These are phyloP conservation scores for Phyllosticta ampelicida DNA, from an alignment of 2,329 filamentous ascomycete species.

Conservation along the genomic window DNA sequence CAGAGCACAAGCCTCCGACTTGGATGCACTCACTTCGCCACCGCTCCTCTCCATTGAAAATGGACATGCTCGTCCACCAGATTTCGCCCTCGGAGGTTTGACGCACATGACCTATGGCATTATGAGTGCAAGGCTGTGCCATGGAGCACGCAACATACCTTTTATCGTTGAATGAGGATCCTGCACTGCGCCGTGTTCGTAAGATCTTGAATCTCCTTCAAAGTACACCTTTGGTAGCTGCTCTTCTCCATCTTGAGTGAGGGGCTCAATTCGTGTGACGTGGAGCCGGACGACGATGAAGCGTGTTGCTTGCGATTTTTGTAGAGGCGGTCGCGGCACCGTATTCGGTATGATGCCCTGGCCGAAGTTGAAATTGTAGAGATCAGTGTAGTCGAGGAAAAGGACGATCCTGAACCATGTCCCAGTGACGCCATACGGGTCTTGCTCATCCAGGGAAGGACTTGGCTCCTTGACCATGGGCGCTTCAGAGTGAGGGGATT, in stretches of 20 bases:
- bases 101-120: constrained; percentile 45
- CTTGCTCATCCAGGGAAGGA: constrained; percentile 25
- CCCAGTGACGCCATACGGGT: constrained; percentile 62
- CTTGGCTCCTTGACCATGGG: constrained; percentile 23
- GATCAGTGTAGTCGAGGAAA: constrained; percentile 56
- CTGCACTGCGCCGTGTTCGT: constrained; percentile 52
- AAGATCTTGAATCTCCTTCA: constrained; percentile 48
- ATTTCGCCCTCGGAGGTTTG: constrained; percentile 61
- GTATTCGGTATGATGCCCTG: constrained; percentile 19
- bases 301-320: constrained; percentile 55
- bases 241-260: constrained; percentile 44
- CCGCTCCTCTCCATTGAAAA: constrained; percentile 54
- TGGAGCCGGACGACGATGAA: constrained; percentile 59
- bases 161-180: constrained; percentile 56
- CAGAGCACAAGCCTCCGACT: constrained; percentile 54
- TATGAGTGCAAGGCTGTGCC: neutral
- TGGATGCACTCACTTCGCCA: constrained; percentile 73
- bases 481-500: neutral
- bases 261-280: constrained; percentile 48
- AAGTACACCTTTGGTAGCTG: constrained; percentile 57
- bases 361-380: constrained; percentile 61
- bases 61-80: constrained; percentile 59
- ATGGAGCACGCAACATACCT: constrained; percentile 36
- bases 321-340: constrained; percentile 41
- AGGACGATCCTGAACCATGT: constrained; percentile 52